Conservation (phyloP, 2,329 filamentous ascomycete genomes). For the Aureobasidium sp. region DNA sequence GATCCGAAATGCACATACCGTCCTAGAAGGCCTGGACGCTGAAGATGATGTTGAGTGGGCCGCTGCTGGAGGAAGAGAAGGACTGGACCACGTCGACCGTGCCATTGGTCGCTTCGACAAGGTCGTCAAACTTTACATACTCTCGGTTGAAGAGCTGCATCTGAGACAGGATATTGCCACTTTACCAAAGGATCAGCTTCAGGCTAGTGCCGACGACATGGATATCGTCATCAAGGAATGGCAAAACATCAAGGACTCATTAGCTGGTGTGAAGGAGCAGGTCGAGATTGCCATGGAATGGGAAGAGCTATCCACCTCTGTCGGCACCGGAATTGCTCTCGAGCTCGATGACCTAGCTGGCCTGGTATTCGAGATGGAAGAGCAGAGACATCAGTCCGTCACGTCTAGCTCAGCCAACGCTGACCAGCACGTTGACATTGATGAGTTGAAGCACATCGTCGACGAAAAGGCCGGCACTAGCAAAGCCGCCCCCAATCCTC, state of each 20-base stretch:
- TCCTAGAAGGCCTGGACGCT: conserved; percentile 79
- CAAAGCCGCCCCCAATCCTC: conserved; percentile 45
- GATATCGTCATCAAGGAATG: conserved; percentile 78
- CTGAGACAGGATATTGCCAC: conserved; percentile 63
- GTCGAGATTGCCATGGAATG: conserved; percentile 98
- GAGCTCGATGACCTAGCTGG: conserved; percentile 74
- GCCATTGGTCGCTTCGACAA: conserved; percentile 79
- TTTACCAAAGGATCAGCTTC: conserved; percentile 63
- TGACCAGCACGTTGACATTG: conserved; percentile 59
- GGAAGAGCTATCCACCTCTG: conserved; percentile 93
- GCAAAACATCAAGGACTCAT: conserved; percentile 67
- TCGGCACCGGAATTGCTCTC: conserved; percentile 76
- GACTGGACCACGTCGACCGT: conserved; percentile 57
- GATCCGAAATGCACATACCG: conserved; percentile 87
- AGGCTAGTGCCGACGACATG: conserved; percentile 75
- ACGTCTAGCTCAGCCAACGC: conserved; percentile 53
- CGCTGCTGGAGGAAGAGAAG: conserved; percentile 76
- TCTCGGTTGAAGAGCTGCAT: conserved; percentile 89
- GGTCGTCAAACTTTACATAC: conserved; percentile 84
- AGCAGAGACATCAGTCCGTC: conserved; percentile 75
- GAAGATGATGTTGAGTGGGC: conserved; percentile 98
- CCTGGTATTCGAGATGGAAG: conserved; percentile 95
- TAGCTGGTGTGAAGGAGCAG: conserved; percentile 76
- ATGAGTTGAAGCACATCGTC: conserved; percentile 84
- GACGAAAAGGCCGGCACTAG: conserved; percentile 63